Evolutionary conservation across 2,329 filamentous ascomycete species (phyloP).

Genomic region (Xylariaceae sp.): DNA sequence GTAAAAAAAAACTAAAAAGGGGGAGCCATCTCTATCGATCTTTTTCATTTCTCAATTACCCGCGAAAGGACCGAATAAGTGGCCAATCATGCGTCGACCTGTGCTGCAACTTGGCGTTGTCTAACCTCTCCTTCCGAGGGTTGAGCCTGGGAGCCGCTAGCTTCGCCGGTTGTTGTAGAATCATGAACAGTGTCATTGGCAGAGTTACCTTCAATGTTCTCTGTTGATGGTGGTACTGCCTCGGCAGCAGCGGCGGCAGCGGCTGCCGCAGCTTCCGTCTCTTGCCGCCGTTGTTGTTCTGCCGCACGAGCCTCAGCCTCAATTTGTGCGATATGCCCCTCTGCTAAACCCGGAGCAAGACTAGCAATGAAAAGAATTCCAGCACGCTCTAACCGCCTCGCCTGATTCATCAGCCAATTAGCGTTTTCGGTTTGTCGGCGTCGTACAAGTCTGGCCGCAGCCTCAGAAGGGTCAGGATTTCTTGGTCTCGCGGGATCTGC

Average conservation of each 20-base stretch:
- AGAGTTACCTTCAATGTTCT: too few relatives aligned
- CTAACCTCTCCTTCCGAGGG: too few relatives aligned
- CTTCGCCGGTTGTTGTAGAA: too few relatives aligned
- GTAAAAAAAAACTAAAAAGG: too few relatives aligned
- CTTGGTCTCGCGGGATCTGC: constrained; percentile 26
- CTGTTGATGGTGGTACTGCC: too few relatives aligned
- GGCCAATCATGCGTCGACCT: too few relatives aligned
- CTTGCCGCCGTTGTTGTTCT: constrained; percentile 41
- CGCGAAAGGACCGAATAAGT: too few relatives aligned
- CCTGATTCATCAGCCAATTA: constrained; percentile 47
- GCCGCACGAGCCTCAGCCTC: constrained; percentile 49
- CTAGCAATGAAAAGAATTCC: constrained; percentile 62
- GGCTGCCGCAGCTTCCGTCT: constrained; percentile 35
- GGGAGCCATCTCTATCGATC: too few relatives aligned
- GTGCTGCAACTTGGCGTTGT: too few relatives aligned
- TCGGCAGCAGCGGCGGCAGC: constrained; percentile 22
- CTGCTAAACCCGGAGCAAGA: constrained; percentile 61
- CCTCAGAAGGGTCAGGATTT: constrained; percentile 42
- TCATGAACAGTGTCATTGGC: too few relatives aligned
- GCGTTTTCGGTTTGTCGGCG: constrained; percentile 42
- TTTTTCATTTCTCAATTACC: too few relatives aligned
- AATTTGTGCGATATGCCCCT: constrained; percentile 58
- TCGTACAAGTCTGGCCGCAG: constrained; percentile 52
- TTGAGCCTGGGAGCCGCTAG: too few relatives aligned
- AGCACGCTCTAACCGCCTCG: constrained; percentile 55